These are phyloP conservation scores for Fusarium fracticaudum DNA, from an alignment of 2,329 filamentous ascomycete species.

Conservation along the genomic window DNA sequence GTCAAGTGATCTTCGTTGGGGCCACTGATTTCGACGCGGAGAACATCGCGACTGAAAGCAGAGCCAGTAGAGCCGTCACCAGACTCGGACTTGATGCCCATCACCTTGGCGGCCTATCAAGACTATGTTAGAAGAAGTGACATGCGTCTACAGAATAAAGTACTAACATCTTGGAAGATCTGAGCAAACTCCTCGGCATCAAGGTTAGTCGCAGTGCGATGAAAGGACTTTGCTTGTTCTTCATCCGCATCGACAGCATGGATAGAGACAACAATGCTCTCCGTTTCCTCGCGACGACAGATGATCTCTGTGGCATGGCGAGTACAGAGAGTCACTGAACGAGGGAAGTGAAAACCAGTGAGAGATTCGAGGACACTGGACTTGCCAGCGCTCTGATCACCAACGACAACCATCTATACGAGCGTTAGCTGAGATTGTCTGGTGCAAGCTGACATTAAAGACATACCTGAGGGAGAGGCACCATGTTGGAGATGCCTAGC, in stretches of 20 bases:
- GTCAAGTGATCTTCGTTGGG: constrained; percentile 59
- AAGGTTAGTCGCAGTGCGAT: constrained; percentile 37
- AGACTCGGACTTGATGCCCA: constrained; percentile 53
- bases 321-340: constrained; percentile 56
- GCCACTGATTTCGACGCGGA: constrained; percentile 54
- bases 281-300: constrained; percentile 49
- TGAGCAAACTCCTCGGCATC: constrained; percentile 44
- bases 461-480: constrained; percentile 64
- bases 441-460: rapidly evolving
- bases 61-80: constrained; percentile 21
- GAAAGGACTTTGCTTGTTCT: constrained; percentile 40
- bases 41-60: constrained; percentile 58
- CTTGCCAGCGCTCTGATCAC: constrained; percentile 87
- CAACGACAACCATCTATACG: constrained; percentile 80
- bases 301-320: constrained; percentile 60
- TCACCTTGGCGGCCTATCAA: constrained; percentile 51
- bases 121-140: not conserved
- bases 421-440: not conserved
- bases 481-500: constrained; percentile 49
- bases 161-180: constrained; percentile 53
- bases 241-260: constrained; percentile 28
- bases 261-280: constrained; percentile 55
- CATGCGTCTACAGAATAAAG: rapidly evolving
- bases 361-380: constrained; percentile 81
- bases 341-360: constrained; percentile 60